Evolutionary conservation across 1,284 basidiomycete species (phyloP).

Genomic region (Cutaneotrichosporon sp.): DNA sequence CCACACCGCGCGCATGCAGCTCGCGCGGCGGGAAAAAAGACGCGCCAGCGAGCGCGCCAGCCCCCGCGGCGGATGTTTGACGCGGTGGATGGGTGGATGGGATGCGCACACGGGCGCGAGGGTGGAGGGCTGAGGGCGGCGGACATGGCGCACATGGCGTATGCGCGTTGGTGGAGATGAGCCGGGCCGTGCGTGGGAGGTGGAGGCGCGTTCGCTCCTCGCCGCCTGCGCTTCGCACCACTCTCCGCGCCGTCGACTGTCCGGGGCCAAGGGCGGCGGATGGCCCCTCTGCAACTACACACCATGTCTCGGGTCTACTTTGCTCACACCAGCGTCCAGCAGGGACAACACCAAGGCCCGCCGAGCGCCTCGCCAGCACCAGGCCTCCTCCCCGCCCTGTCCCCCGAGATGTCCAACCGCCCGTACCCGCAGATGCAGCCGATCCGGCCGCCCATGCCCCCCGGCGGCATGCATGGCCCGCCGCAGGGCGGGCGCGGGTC

Average conservation of each 20-base stretch:
- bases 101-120: background rate
- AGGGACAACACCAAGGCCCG: background rate
- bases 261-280: background rate
- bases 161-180: background rate
- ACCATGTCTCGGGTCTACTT: background rate
- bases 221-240: background rate
- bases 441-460: conserved; percentile 5
- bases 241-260: too few relatives aligned
- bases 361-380: conserved; percentile 1
- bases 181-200: background rate
- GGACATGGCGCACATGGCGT: background rate
- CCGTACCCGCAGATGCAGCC: conserved; percentile 2
- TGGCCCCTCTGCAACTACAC: background rate
- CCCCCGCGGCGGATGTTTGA: background rate
- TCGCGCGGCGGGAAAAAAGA: background rate
- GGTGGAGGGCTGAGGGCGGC: conserved; percentile 1
- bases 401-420: conserved; percentile 11
- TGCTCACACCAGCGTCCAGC: background rate
- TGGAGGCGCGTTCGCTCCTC: background rate
- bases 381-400: conserved; percentile 18
- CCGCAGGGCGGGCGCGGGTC: background rate
- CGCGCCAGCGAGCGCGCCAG: background rate
- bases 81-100: background rate
- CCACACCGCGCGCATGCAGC: too few relatives aligned
- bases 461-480: conserved; percentile 5